Base-by-base conservation (phyloP, 164 flowering plant genomes). In the Akebia trifoliata region DNA sequence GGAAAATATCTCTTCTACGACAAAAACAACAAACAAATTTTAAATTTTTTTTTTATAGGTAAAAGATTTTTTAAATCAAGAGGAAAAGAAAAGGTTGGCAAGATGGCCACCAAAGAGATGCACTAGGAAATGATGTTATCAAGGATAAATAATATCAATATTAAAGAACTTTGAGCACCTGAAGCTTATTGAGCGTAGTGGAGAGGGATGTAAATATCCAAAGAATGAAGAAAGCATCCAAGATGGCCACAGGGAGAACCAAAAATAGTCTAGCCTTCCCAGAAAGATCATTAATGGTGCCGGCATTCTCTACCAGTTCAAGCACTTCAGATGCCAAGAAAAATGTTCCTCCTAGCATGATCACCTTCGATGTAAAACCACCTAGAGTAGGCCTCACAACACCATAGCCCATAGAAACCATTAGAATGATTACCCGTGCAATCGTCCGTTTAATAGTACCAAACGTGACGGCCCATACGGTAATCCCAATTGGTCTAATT, bases 131-230 rank as follows among this genome's bases (percentile, higher is more conserved):
- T n/a, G n/a, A n/a, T n/a, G n/a, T n/a, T n/a, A n/a, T n/a, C n/a
- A n/a, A n/a, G n/a, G n/a, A n/a, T n/a, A n/a, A n/a, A n/a, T n/a
- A n/a, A n/a, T n/a, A n/a, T n/a, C n/a, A n/a, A n/a, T n/a, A n/a
- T n/a, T n/a, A n/a, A n/a, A n/a, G n/a, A n/a, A n/a, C n/a, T n/a
- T 6, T 12, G 49, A 47, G 59, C 84, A 90, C 99, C 97, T 90
- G 97, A 67, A 94, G 96, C 81, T 90, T 90, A 68, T 75, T 82
- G 31, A 94, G 62, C 43, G 99, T 94, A 14, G 86, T 77, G 52
- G 97, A 86, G 40, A 94, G 90, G 25, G 99, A 87, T 28, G 81
- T 87, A 65, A 94, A 94, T 79, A 94, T 88, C 99, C 99, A 94
- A 32, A 94, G 59, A 72, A 94, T 81, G 75, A 94, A 87, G 78